phyloP scores from a whole-genome alignment of 352 stramenopile species.

The Pythium monospermum region DNA sequence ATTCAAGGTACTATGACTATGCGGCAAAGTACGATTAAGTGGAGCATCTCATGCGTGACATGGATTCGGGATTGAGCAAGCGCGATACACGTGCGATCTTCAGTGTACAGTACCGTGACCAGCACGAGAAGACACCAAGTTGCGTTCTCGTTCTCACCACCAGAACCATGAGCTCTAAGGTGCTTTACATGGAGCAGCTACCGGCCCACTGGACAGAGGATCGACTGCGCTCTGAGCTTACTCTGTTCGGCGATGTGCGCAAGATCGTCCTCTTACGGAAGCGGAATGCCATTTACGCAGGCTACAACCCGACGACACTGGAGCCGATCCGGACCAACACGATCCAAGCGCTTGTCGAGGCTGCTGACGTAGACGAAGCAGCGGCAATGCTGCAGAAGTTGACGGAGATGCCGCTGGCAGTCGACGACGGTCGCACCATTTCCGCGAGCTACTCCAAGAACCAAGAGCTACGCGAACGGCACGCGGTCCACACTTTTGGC shows the following conservation, averaged over 20 bases:
- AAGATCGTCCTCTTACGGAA: conserved; percentile 49
- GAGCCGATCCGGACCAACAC: conserved; percentile 25
- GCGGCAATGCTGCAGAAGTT: conserved; percentile 25
- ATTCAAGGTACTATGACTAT: no score
- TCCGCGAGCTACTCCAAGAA: conserved; percentile 51
- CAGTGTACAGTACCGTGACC: no score
- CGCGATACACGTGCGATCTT: no score
- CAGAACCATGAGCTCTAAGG: conserved; percentile 32
- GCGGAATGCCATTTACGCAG: conserved; percentile 46
- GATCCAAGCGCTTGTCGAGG: conserved; percentile 47
- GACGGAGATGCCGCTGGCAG: conserved; percentile 20
- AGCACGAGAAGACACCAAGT: not conserved
- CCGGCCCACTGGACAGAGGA: conserved; percentile 42
- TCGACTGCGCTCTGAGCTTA: conserved; percentile 24
- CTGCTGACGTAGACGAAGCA: conserved; percentile 28
- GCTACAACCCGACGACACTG: conserved; percentile 31
- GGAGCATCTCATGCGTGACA: no score
- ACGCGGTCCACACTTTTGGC: conserved; percentile 5
- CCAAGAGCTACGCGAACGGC: conserved; percentile 46
- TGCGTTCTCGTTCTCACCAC: no score
- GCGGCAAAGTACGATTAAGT: no score
- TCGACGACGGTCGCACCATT: conserved; percentile 20
- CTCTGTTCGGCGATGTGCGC: conserved; percentile 23
- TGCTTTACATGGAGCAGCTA: conserved; percentile 47
- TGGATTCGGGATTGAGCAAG: no score